These are phyloP conservation scores for Quercus dentata DNA, from an alignment of 306 rosid genomes.

Conservation along the genomic window DNA sequence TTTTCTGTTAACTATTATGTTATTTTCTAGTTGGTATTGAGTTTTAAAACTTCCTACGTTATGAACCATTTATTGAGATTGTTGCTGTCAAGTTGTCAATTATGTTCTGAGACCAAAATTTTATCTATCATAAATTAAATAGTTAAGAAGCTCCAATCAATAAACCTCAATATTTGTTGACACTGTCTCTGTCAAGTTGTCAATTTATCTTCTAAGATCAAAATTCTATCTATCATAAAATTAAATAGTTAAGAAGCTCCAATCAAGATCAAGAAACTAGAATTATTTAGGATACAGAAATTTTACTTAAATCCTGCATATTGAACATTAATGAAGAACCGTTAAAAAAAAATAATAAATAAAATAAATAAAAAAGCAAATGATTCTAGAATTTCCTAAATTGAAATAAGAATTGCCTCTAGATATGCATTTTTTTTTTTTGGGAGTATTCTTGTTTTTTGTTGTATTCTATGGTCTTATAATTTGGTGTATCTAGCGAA, in stretches of 20 bases:
- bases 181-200: background rate
- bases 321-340: background rate
- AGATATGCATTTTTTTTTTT: background rate
- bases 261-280: background rate
- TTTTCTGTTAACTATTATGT: background rate
- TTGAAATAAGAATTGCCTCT: too few relatives aligned
- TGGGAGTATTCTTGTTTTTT: background rate
- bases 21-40: background rate
- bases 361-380: background rate
- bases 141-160: too few relatives aligned
- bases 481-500: background rate
- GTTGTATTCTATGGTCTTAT: background rate
- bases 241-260: background rate
- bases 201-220: too few relatives aligned
- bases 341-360: too few relatives aligned
- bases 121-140: too few relatives aligned
- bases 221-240: background rate
- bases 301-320: background rate
- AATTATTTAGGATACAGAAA: background rate
- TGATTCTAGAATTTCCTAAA: background rate
- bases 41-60: background rate
- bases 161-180: too few relatives aligned
- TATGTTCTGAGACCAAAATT: too few relatives aligned
- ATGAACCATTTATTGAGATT: background rate
- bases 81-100: too few relatives aligned